Base-by-base conservation (phyloP, 139 green algal genomes). In the Cymbomonas tetramitiformis region DNA sequence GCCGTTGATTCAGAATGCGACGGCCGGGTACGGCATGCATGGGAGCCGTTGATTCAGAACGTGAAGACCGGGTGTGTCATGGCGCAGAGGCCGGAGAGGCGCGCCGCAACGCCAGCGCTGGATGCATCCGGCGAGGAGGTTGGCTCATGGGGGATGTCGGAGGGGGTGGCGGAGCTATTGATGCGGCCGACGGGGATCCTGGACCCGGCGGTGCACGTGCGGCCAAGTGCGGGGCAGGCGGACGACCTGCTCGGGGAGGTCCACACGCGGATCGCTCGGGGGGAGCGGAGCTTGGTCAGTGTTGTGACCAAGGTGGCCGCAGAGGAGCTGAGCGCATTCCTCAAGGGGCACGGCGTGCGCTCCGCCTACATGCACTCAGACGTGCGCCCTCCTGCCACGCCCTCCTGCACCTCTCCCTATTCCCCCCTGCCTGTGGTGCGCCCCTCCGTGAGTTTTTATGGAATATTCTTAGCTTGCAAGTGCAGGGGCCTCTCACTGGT, bases 261-360 rank as follows among this genome's bases (percentile, higher is more conserved):
- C 1, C 8, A 24, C 6, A 41, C 48, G 12, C 33, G 28, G 6
- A 50, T 33, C 1, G 24, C 23, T 4, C 12, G 15, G 21, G 49
- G 50, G 3, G 33, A 62, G 21, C 19, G 31, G 1, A 52, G 30
- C 0, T 50, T 71, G 1, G 56, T 71, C 12, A 56, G 32, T 23
- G 51, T 38, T 21, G 41, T 71, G 6, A 71, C 56, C 25, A 65
- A 71, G 39, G 39, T 36, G 1, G 55, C 58, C 31, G 24, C 33
- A 4, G 64, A 71, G 39, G 64, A 71, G 32, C 33, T 71, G 18
- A 39, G 38, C 30, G 24, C 15, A 7, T 61, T 59, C 26, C 43
- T 71, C 15, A 47, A 58, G 4, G 24, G 15, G 0, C 10, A 46
- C 30, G 48, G 48, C 30, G 19, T 58, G 2, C 25, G 39, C 12